These are phyloP conservation scores for Boehmeria nivea DNA, from an alignment of 306 rosid species.

Conservation along the genomic window DNA sequence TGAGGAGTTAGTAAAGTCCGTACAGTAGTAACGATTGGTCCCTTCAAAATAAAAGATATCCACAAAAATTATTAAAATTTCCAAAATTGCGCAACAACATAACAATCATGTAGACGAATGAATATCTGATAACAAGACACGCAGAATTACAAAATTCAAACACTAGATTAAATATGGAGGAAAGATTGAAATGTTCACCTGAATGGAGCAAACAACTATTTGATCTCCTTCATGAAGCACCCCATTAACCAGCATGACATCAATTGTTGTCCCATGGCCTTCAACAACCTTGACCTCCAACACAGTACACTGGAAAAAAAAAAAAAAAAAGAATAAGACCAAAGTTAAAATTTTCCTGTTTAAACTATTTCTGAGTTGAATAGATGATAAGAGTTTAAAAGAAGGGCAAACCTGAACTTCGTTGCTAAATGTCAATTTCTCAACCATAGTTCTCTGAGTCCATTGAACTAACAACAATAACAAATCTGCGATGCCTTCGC, in stretches of 20 bases:
- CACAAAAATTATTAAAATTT: neutral
- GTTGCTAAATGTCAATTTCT: constrained; percentile 73
- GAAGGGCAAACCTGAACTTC: constrained; percentile 72
- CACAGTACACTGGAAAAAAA: constrained; percentile 65
- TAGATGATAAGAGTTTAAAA: constrained; percentile 3
- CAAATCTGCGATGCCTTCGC: constrained; percentile 90
- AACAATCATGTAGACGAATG: too few relatives aligned
- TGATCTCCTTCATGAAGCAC: constrained; percentile 97
- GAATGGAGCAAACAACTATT: constrained; percentile 91
- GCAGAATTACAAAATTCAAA: too few relatives aligned
- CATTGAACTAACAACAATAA: constrained; percentile 72
- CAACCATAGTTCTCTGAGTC: constrained; percentile 83
- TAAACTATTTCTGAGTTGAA: too few relatives aligned
- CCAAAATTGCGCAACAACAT: too few relatives aligned
- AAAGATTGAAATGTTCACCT: constrained; percentile 38
- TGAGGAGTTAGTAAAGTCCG: constrained; percentile 95
- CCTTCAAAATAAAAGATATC: constrained; percentile 29
- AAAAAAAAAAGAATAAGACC: constrained; percentile 18
- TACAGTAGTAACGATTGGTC: constrained; percentile 72
- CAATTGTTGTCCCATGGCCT: constrained; percentile 95
- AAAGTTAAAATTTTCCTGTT: neutral
- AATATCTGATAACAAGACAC: too few relatives aligned
- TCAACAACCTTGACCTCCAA: constrained; percentile 92
- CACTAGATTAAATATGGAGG: too few relatives aligned
- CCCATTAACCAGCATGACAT: constrained; percentile 88